Conservation (phyloP, 1,139 yeast species). For the Hyphopichia fennica region DNA sequence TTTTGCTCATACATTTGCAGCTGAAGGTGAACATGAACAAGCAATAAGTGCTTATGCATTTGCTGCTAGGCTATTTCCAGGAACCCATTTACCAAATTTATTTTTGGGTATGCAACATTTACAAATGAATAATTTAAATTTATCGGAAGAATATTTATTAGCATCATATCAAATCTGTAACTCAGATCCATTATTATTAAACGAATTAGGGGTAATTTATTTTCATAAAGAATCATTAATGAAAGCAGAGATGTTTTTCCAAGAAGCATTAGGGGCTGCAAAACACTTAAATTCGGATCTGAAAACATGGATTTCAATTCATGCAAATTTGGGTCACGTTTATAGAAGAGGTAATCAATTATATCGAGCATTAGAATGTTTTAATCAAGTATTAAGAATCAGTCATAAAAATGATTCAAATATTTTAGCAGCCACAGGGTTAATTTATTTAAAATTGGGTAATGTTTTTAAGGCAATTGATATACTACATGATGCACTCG, state of each 20-base stretch:
- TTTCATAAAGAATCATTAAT: constrained; percentile 72
- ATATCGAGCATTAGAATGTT: constrained; percentile 70
- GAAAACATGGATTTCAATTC: constrained; percentile 83
- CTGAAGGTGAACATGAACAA: constrained; percentile 98
- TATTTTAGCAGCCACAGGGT: constrained; percentile 79
- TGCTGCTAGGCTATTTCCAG: constrained; percentile 91
- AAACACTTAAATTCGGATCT: constrained; percentile 73
- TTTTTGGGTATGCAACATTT: constrained; percentile 96
- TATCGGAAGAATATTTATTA: constrained; percentile 83
- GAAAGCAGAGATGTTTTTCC: constrained; percentile 70
- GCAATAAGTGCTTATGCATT: constrained; percentile 97
- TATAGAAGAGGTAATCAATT: constrained; percentile 67
- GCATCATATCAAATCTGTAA: constrained; percentile 79
- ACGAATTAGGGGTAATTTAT: constrained; percentile 88
- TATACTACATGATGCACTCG: constrained; percentile 76
- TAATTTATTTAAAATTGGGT: constrained; percentile 73
- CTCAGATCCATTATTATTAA: constrained; percentile 80
- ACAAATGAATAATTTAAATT: constrained; percentile 75
- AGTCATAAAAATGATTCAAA: constrained; percentile 71
- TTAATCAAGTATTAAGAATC: constrained; percentile 70
- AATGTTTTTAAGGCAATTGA: constrained; percentile 68
- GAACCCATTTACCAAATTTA: constrained; percentile 86
- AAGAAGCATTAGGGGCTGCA: constrained; percentile 73
- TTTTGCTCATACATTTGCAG: constrained; percentile 96
- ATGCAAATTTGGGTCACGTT: constrained; percentile 89